phyloP scores from a whole-genome alignment of 768 basidiomycete genomes.

The Leucocoprinus sp. region DNA sequence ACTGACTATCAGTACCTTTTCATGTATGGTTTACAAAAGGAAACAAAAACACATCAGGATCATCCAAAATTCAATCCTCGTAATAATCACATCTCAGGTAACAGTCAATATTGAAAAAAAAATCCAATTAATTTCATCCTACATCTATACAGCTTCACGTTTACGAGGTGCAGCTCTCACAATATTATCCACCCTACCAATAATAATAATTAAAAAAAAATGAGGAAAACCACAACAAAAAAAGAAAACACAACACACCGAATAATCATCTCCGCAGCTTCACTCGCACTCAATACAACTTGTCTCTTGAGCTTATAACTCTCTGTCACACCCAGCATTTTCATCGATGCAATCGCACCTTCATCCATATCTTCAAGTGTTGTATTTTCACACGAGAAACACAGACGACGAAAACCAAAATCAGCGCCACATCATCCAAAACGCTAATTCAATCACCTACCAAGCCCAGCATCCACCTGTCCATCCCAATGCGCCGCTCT shows the following conservation, averaged over 20 bases:
- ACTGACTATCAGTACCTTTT: too few relatives aligned
- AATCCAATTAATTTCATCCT: too few relatives aligned
- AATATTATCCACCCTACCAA: conserved; percentile 80
- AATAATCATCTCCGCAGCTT: conserved; percentile 98
- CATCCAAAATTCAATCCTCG: too few relatives aligned
- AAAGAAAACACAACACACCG: conserved; percentile 41
- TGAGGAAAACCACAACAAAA: neutral
- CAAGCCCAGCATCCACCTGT: conserved; percentile 75
- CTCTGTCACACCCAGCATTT: conserved; percentile 81
- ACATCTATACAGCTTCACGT: conserved; percentile 64
- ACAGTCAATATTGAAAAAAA: too few relatives aligned
- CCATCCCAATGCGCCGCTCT: conserved; percentile 95
- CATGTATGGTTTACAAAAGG: too few relatives aligned
- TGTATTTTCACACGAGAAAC: too few relatives aligned
- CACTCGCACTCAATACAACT: conserved; percentile 88
- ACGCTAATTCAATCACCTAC: too few relatives aligned
- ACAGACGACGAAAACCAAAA: too few relatives aligned
- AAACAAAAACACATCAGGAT: too few relatives aligned
- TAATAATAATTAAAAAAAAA: neutral
- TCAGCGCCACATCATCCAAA: too few relatives aligned
- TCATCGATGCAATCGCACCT: conserved; percentile 85
- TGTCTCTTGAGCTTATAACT: conserved; percentile 97
- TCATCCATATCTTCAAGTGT: conserved; percentile 95
- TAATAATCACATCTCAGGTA: too few relatives aligned
- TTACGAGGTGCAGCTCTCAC: conserved; percentile 77